These are phyloP conservation scores for Talaromyces sp. DNA, from an alignment of 2,329 filamentous ascomycete genomes.

Conservation along the genomic window DNA sequence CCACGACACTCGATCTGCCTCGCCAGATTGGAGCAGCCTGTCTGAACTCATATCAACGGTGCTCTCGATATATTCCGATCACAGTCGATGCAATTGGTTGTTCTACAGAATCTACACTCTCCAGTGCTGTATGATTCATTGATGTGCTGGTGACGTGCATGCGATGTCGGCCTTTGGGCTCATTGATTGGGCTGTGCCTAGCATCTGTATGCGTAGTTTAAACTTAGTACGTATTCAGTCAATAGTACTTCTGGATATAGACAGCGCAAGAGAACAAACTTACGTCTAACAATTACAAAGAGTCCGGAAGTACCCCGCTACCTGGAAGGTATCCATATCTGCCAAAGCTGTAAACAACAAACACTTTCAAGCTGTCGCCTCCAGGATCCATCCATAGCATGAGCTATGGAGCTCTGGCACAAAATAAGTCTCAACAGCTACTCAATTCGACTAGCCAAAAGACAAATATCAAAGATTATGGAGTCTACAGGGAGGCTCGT, in stretches of 20 bases:
- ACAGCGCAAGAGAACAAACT: neutral
- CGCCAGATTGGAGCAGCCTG: slow-evolving; percentile 5
- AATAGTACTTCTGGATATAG: neutral
- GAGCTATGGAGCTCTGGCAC: neutral
- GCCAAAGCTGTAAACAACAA: neutral
- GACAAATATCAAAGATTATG: neutral
- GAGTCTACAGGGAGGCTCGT: neutral
- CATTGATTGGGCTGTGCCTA: neutral
- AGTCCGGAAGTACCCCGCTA: neutral
- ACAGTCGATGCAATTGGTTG: neutral
- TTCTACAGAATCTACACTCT: neutral
- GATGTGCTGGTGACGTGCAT: neutral
- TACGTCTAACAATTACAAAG: neutral
- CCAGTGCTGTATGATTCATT: neutral
- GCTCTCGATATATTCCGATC: neutral
- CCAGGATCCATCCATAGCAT: neutral
- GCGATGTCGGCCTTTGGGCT: neutral
- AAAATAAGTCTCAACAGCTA: neutral
- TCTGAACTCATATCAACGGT: neutral
- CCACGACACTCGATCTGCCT: slow-evolving; percentile 13
- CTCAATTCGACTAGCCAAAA: neutral
- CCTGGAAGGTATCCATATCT: neutral
- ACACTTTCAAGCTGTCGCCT: neutral
- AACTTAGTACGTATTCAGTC: neutral
- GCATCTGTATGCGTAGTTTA: neutral